phyloP scores from a whole-genome alignment of 2,329 filamentous ascomycete genomes.

The Aphanocladium album region DNA sequence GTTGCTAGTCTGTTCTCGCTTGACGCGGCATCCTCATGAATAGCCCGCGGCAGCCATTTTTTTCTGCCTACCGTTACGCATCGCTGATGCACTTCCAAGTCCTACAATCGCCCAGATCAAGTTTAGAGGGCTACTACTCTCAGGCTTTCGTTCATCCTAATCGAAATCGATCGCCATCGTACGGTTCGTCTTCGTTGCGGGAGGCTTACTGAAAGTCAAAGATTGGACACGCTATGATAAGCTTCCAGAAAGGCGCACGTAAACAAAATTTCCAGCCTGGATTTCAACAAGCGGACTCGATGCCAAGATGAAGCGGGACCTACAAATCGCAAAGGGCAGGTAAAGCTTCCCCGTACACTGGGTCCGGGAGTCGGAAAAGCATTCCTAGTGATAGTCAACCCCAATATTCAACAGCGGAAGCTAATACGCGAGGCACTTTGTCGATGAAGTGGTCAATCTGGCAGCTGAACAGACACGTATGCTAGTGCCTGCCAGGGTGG shows the following conservation, averaged over 20 bases:
- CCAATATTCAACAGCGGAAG: not conserved
- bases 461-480: not conserved
- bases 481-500: not conserved
- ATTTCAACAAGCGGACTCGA: not conserved
- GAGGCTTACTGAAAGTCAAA: not conserved
- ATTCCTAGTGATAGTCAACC: not conserved
- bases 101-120: too few relatives aligned
- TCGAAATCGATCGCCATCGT: too few relatives aligned
- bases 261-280: not conserved
- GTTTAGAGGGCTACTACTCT: too few relatives aligned
- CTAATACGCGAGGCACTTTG: not conserved
- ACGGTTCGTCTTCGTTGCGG: too few relatives aligned
- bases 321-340: not conserved
- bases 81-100: too few relatives aligned
- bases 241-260: not conserved
- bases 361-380: not conserved
- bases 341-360: not conserved
- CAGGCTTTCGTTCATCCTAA: too few relatives aligned
- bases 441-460: not conserved
- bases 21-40: too few relatives aligned
- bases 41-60: too few relatives aligned
- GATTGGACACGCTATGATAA: not conserved
- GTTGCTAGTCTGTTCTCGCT: too few relatives aligned
- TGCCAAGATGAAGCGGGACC: not conserved
- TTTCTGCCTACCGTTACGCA: too few relatives aligned